Base-by-base conservation (phyloP, 2,329 filamentous ascomycete genomes). In the Onygena corvina region DNA sequence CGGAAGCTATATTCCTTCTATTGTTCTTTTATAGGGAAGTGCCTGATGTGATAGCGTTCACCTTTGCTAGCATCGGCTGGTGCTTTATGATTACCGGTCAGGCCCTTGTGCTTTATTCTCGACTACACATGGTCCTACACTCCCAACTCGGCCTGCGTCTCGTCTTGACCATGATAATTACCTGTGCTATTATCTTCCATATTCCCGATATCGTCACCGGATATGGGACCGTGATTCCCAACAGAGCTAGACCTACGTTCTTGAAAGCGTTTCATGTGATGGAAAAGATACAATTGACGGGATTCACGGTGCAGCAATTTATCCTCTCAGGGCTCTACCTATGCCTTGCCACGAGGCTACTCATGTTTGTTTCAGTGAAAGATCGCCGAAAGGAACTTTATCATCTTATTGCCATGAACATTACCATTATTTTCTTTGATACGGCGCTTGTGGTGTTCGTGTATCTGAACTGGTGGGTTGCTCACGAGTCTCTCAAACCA, bases 221-320 rank as follows among this genome's bases (percentile, higher is more conserved):
- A 34, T 65, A 63, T 35, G 71, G 71, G 53, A 50, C 67, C n/a
- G 56, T 55, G 11, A 21, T 48, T 18, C 46, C 55, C 8, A 47
- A 38, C 7, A 11, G 11, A 14, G 36, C 54, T 11, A 50, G 48
- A 4, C 14, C 49, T 30, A 47, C 51, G 9, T 71, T 63, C 51
- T 59, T 61, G 14, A 50, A 49, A 2, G 67, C 64, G 4, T 72
- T 71, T 57, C 67, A 68, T 36, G 57, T 71, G 29, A 69, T 75
- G 64, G 76, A 79, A 54, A 74, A 74, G 58, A 67, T 78, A 14
- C 74, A 79, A 56, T 72, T 78, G 58, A 74, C 72, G 4, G 65
- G 74, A 5, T 79, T 79, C 57, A 76, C 73, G 55, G 48, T 77
- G 9, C 76, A 79, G 55, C 76, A 79, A 51, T 66, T 73, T 46